Base-by-base conservation (phyloP, 805 yeast species). In the Candida taoyuanica region DNA sequence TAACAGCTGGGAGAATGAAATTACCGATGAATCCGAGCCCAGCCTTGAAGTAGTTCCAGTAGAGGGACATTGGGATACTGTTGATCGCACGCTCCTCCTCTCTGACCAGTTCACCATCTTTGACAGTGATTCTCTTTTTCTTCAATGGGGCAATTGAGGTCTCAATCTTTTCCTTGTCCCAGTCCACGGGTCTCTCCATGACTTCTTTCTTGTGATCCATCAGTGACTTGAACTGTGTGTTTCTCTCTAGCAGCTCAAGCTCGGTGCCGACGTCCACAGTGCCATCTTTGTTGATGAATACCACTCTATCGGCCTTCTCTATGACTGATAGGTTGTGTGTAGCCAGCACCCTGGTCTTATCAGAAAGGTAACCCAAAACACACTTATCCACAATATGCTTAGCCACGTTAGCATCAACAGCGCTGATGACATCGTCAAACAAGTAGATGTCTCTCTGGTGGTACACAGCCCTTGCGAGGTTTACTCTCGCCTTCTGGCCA, bases 401-500 rank as follows among this genome's bases (percentile, higher is more conserved):
- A 14, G 91, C 93, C 33, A 80, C 87, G 53, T 79, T 78, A 4
- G 83, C 76, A 60, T 80, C 87, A 16, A 80, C 87, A 1, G 86
- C 86, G 48, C 81, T 72, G 43, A 80, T 62, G 16, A 80, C 69
- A 54, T 80, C 87, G 59, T 38, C 42, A 14, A 38, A 33, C 23
- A 41, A 20, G 31, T 31, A 37, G 13, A 41, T 41, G 14, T 41
- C 45, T 6, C 14, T 24, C 7, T 37, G 72, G 9, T 95, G 75
- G 58, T 91, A 89, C 8, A 91, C 95, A 7, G 98, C 96, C 55
- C 98, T 74, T 0, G 98, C 97, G 40, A 89, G 71, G 2, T 94
- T 80, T 27, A 91, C 71, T 56, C 98, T 77, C 0, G 97, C 97
- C 68, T 89, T 91, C 62, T 91, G 97, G 26, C 98, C 98, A 32